A percentile compares a stretch with the other conserved stretches of the same genome.
Evolutionary conservation across 805 yeast species (phyloP).

Genomic region (Zygosaccharomyces bailii): DNA sequence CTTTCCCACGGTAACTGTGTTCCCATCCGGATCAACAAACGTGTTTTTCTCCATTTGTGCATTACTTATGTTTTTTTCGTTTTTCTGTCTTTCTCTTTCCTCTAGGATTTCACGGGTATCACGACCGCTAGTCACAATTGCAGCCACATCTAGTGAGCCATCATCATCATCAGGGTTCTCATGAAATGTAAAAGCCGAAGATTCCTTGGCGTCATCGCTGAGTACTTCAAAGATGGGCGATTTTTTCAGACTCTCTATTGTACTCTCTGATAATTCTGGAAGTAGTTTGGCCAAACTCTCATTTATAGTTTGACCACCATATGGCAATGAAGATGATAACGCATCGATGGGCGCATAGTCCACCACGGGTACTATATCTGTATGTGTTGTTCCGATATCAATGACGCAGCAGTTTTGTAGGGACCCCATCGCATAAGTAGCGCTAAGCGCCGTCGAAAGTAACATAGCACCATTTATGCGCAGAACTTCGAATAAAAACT

Average conservation of each 20-base stretch:
- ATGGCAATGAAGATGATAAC: conserved; percentile 46
- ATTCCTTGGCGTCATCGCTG: conserved; percentile 59
- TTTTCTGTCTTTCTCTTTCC: conserved; percentile 50
- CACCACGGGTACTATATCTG: conserved; percentile 76
- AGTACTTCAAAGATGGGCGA: conserved; percentile 78
- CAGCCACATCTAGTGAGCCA: conserved; percentile 83
- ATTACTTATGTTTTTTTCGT: conserved; percentile 44
- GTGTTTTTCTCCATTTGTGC: conserved; percentile 68
- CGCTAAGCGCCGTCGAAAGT: conserved; percentile 62
- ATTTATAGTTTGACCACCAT: conserved; percentile 69
- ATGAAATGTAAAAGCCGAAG: conserved; percentile 58
- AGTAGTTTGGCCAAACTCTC: conserved; percentile 47
- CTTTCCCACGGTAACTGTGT: conserved; percentile 68
- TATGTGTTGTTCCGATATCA: conserved; percentile 72
- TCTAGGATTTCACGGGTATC: conserved; percentile 68
- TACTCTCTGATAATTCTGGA: conserved; percentile 53
- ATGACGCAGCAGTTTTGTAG: conserved; percentile 67
- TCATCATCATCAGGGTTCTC: conserved; percentile 51
- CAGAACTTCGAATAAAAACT: conserved; percentile 69
- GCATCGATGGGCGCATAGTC: conserved; percentile 62
- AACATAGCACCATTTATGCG: conserved; percentile 71
- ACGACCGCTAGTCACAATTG: conserved; percentile 70
- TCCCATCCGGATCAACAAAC: conserved; percentile 59
- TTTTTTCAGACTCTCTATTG: conserved; percentile 70
- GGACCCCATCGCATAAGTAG: conserved; percentile 69